A percentile compares a stretch with the other conserved stretches of the same genome.
Conservation (phyloP, 305 asterid species). For the Plantago lanceolata region DNA sequence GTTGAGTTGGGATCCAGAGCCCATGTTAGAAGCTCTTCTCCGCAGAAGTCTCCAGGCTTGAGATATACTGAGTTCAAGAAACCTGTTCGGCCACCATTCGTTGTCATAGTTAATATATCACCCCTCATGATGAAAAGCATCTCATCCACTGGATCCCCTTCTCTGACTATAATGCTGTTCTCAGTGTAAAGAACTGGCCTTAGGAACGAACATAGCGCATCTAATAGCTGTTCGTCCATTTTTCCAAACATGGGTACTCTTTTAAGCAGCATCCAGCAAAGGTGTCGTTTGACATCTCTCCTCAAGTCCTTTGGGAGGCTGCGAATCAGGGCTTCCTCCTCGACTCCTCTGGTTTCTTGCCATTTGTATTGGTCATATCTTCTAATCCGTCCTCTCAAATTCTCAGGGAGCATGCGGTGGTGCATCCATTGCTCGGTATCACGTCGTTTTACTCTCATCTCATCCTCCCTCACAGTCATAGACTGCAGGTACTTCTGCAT, state of each 20-base stretch:
- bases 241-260: slow-evolving; percentile 53
- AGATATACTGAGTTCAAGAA: not conserved
- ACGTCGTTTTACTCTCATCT: slow-evolving; percentile 98
- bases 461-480: slow-evolving; percentile 94
- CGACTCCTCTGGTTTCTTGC: slow-evolving; percentile 98
- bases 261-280: slow-evolving; percentile 92
- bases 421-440: slow-evolving; percentile 99
- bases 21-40: slow-evolving; percentile 57
- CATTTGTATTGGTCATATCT: slow-evolving; percentile 98
- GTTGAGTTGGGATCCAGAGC: slow-evolving; percentile 50
- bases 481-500: slow-evolving; percentile 99
- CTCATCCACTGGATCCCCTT: slow-evolving; percentile 23
- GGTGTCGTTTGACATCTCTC: slow-evolving; percentile 98
- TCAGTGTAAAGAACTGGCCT: slow-evolving; percentile 16
- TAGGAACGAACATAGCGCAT: slow-evolving; percentile 24
- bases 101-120: slow-evolving; percentile 8
- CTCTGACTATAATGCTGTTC: slow-evolving; percentile 9
- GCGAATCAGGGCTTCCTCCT: slow-evolving; percentile 82
- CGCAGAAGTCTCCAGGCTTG: slow-evolving; percentile 14
- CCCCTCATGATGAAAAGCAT: slow-evolving; percentile 23
- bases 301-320: slow-evolving; percentile 93
- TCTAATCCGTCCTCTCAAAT: slow-evolving; percentile 84
- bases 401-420: slow-evolving; percentile 91
- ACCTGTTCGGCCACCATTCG: slow-evolving; percentile 19
- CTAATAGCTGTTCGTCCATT: slow-evolving; percentile 23